Conservation (phyloP, 176 grass and related monocot genomes). For the Cenchrus americanus region DNA sequence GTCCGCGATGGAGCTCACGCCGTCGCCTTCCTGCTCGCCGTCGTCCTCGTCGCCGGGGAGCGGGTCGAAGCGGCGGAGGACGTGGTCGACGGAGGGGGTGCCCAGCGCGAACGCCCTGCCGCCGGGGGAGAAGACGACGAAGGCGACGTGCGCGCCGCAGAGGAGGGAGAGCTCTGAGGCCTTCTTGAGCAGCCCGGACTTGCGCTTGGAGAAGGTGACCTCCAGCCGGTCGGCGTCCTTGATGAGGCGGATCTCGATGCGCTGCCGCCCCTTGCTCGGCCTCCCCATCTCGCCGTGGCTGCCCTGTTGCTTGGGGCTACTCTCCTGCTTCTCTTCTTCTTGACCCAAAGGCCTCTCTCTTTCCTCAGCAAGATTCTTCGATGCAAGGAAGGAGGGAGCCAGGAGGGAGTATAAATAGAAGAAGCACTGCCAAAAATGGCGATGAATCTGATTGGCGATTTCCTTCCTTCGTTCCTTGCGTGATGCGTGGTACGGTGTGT, state of each 20-base stretch:
- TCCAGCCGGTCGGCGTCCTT: constrained; percentile 28
- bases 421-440: not conserved
- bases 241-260: constrained; percentile 34
- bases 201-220: constrained; percentile 50
- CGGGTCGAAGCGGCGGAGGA: constrained; percentile 24
- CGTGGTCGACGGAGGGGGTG: constrained; percentile 1
- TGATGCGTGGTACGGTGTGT: not conserved
- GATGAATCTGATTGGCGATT: not conserved
- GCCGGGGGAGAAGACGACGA: constrained; percentile 62
- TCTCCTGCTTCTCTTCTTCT: not conserved
- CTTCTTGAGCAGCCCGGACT: constrained; percentile 57
- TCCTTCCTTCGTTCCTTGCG: not conserved
- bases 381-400: not conserved
- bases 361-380: not conserved
- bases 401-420: not conserved
- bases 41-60: not conserved
- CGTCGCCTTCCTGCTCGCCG: not conserved
- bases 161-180: constrained; percentile 56
- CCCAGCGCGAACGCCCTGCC: constrained; percentile 24
- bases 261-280: constrained; percentile 29
- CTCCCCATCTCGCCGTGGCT: not conserved
- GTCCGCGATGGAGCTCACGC: not conserved
- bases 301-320: not conserved
- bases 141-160: constrained; percentile 50
- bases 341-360: not conserved